A percentile compares a stretch with the other conserved stretches of the same genome.
phyloP scores from a whole-genome alignment of 2,329 filamentous ascomycete species.

The Colletotrichum sansevieriae region DNA sequence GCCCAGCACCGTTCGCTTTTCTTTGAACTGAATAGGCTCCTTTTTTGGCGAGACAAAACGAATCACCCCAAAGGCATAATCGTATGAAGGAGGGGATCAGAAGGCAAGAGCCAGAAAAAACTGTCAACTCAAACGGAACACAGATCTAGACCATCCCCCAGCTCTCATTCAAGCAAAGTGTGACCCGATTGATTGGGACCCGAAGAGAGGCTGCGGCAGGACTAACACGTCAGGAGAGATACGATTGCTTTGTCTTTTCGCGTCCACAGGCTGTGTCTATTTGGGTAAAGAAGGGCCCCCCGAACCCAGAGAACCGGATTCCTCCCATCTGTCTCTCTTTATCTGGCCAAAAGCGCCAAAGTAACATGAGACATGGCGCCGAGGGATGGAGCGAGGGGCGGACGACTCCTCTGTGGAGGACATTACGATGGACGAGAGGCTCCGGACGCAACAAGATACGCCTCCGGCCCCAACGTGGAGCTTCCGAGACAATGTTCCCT shows the following conservation, averaged over 20 bases:
- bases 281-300: slow-evolving; percentile 10
- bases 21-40: slow-evolving; percentile 25
- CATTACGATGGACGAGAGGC: slow-evolving; percentile 21
- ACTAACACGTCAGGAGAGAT: slow-evolving; percentile 39
- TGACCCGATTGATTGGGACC: slow-evolving; percentile 32
- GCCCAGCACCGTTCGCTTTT: slow-evolving; percentile 14
- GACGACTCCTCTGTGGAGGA: slow-evolving; percentile 11
- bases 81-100: neutral
- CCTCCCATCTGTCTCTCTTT: slow-evolving; percentile 15
- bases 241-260: slow-evolving; percentile 33
- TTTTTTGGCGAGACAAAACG: slow-evolving; percentile 27
- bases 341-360: slow-evolving; percentile 16
- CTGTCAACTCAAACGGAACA: slow-evolving; percentile 11
- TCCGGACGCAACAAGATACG: slow-evolving; percentile 26
- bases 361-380: slow-evolving; percentile 36
- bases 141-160: slow-evolving; percentile 18
- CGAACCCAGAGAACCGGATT: slow-evolving; percentile 32
- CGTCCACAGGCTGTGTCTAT: slow-evolving; percentile 2
- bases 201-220: slow-evolving; percentile 25
- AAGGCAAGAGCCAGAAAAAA: slow-evolving; percentile 9
- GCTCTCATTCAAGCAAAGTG: neutral
- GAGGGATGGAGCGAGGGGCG: slow-evolving; percentile 11
- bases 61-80: slow-evolving; percentile 20
- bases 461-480: slow-evolving; percentile 34
- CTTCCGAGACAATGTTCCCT: slow-evolving; percentile 35